Evolutionary conservation across 2,329 filamentous ascomycete genomes (phyloP).

Genomic region (Endothia cerciana): DNA sequence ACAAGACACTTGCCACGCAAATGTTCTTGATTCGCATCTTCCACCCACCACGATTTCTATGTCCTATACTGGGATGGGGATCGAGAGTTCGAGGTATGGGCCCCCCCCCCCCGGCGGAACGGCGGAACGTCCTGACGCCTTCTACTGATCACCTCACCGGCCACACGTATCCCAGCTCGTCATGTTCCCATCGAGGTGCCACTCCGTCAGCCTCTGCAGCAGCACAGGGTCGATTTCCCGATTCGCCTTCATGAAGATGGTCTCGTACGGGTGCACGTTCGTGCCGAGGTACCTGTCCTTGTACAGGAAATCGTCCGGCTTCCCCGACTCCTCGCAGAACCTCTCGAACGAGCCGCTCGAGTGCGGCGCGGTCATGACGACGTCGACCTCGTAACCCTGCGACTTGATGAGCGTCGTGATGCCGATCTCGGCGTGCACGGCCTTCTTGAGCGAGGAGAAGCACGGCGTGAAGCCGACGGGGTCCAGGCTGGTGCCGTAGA

Average conservation of each 20-base stretch:
- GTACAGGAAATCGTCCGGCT: slow-evolving; percentile 34
- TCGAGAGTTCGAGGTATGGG: background rate
- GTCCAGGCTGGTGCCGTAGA: slow-evolving; percentile 32
- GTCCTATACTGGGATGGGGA: background rate
- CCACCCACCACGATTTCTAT: background rate
- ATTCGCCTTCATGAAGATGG: slow-evolving; percentile 43
- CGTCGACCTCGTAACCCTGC: slow-evolving; percentile 38
- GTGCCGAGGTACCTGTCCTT: slow-evolving; percentile 37
- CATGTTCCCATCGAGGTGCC: slow-evolving; percentile 35
- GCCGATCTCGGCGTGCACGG: slow-evolving; percentile 36
- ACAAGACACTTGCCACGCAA: background rate
- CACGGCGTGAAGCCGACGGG: slow-evolving; percentile 35
- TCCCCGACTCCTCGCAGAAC: slow-evolving; percentile 23
- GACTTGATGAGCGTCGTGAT: slow-evolving; percentile 34
- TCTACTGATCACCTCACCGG: background rate
- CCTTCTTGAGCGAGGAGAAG: slow-evolving; percentile 33
- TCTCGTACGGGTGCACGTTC: slow-evolving; percentile 44
- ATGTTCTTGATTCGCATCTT: background rate
- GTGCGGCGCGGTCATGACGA: slow-evolving; percentile 38
- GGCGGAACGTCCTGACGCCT: no score
- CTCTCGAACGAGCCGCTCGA: slow-evolving; percentile 17
- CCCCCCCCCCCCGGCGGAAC: no score
- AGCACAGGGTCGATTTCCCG: slow-evolving; percentile 36
- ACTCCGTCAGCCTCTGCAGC: slow-evolving; percentile 38
- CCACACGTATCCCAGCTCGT: slow-evolving; percentile 36